Evolutionary conservation across 495 filamentous ascomycete genomes (phyloP), one percentile per base, ranked within the genome.

Genomic region (Bacidia gigantensis): DNA sequence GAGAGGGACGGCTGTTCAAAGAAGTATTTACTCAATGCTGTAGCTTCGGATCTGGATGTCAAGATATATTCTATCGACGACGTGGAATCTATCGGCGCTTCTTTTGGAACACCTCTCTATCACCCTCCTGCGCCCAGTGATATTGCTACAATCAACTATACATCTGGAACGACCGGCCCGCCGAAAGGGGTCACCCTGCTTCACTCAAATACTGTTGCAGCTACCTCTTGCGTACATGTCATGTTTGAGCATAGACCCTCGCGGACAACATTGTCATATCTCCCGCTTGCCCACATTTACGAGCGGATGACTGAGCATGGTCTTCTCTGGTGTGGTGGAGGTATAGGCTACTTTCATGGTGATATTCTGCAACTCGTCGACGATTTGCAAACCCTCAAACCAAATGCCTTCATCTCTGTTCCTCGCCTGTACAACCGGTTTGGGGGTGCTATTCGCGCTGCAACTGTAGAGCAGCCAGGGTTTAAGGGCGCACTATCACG

Each of bases 131-230:
- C 67, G 26, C 78, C 84, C 0, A 75, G 83, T 2, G 89, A 96
- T 61, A 74, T 84, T 60, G 74, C 94, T 51, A 97, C 92, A 26
- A 89, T 98, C 69, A 98, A 97, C 70, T 98, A 98, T 69, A 98
- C 92, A 10, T 94, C 87, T 11, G 92, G 92, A 17, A 98, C 92
- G 10, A 98, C 92, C 0, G 93, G 92, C 5, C 77, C 85, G 56
- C 92, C 92, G 3, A 98, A 98, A 70, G 92, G 92, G 52, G 92
- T 97, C 3, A 72, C 90, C 29, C 68, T 97, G 55, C 88, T 84
- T 2, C 93, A 98, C 61, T 69, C 71, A 56, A 86, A 83, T 62
- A 86, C 88, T 24, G 78, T 93, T 3, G 80, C 87, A 1, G 87
- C 81, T 20, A 73, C 84, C 39, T 72, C 81, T 3, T 68, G 70